Conservation (phyloP, 2,329 filamentous ascomycete species). For the Cordyceps pruinosa region DNA sequence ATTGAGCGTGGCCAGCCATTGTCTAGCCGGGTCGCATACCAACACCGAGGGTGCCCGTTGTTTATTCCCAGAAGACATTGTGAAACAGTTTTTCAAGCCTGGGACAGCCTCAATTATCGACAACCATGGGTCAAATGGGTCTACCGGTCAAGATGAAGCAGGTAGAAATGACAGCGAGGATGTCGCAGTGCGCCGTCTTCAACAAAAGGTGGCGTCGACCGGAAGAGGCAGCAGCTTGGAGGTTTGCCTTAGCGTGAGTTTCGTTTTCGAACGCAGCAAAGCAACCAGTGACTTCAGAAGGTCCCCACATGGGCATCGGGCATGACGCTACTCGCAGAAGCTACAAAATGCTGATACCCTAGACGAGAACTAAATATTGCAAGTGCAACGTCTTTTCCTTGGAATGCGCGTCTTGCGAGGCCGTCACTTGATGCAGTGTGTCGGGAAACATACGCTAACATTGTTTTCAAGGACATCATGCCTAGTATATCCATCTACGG, state of each 20-base stretch:
- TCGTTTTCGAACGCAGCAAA: background rate
- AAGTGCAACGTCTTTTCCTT: background rate
- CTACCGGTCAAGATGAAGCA: background rate
- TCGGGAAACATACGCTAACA: no score
- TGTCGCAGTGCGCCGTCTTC: background rate
- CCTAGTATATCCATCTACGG: no score
- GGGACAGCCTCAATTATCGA: background rate
- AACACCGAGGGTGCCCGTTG: conserved; percentile 13
- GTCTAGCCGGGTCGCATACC: conserved; percentile 7
- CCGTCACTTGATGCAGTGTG: no score
- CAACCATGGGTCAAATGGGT: background rate
- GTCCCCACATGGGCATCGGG: conserved; percentile 6
- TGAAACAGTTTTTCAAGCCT: background rate
- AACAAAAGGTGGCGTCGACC: conserved; percentile 3
- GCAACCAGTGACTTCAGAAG: conserved; percentile 12
- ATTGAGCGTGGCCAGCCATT: background rate
- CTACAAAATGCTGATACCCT: no score
- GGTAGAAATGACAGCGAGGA: background rate
- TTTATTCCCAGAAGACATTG: conserved; percentile 13
- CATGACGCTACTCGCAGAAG: conserved; percentile 1
- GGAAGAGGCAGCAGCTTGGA: conserved; percentile 9
- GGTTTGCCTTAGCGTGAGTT: conserved; percentile 5
- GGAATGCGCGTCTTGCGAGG: no score
- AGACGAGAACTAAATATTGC: no score
- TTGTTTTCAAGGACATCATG: no score